Conservation (phyloP, 1,284 basidiomycete genomes). For the Trichosporon ovoides region DNA sequence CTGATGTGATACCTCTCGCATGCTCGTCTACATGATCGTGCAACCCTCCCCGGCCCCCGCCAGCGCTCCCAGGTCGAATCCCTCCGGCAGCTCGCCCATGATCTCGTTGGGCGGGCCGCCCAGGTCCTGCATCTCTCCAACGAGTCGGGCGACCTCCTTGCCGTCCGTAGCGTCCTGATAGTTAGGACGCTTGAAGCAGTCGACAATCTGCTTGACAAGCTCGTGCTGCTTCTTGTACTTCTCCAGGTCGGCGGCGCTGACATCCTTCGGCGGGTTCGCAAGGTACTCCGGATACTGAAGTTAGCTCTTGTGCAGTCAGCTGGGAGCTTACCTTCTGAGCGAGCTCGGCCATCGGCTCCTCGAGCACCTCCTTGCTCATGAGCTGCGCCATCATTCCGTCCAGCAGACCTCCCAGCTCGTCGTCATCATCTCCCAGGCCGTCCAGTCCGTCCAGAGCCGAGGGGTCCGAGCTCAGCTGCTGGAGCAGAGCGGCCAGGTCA, state of each 20-base stretch:
- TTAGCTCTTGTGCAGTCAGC: background rate
- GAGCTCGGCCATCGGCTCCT: conserved; percentile 87
- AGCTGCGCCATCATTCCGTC: conserved; percentile 90
- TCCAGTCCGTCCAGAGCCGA: conserved; percentile 50
- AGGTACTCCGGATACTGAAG: conserved; percentile 78
- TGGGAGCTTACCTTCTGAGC: conserved; percentile 62
- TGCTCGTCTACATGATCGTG: background rate
- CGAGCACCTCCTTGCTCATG: conserved; percentile 88
- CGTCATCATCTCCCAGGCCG: conserved; percentile 52
- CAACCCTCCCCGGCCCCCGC: background rate
- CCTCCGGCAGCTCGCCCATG: conserved; percentile 84
- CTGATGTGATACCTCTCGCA: no score
- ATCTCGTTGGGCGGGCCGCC: conserved; percentile 85
- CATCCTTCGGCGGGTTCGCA: conserved; percentile 51
- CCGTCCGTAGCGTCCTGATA: conserved; percentile 61
- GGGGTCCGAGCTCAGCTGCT: conserved; percentile 52
- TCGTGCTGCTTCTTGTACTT: conserved; percentile 66
- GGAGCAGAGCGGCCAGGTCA: conserved; percentile 34
- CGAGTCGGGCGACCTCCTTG: conserved; percentile 39
- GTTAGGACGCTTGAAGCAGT: conserved; percentile 63
- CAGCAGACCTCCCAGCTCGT: conserved; percentile 67
- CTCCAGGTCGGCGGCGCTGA: conserved; percentile 60
- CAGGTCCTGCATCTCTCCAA: conserved; percentile 50
- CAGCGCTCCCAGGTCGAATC: conserved; percentile 46
- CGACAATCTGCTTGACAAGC: conserved; percentile 64